phyloP scores from a whole-genome alignment of 108 stramenopile species.

The Nitzschia sp. region DNA sequence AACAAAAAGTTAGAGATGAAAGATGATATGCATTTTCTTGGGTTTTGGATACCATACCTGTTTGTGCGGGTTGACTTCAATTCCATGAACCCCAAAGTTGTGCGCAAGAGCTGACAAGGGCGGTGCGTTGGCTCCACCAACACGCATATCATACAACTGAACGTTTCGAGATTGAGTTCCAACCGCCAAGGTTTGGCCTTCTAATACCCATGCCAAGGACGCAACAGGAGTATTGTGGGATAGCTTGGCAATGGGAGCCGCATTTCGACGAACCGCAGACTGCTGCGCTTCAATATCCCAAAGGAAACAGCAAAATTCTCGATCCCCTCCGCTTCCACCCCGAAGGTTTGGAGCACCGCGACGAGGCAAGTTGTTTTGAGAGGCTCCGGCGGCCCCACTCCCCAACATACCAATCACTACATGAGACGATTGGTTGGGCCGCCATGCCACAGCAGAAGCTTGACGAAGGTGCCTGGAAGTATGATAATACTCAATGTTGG shows the following conservation, averaged over 20 bases:
- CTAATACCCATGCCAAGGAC: constrained; percentile 64
- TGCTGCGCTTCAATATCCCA: constrained; percentile 53
- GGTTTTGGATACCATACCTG: constrained; percentile 4
- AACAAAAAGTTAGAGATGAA: background rate
- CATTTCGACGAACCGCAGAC: constrained; percentile 10
- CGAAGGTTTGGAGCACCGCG: constrained; percentile 26
- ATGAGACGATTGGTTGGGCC: constrained; percentile 38
- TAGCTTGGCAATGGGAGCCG: constrained; percentile 39
- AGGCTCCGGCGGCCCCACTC: background rate
- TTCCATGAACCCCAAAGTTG: constrained; percentile 70
- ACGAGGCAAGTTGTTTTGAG: constrained; percentile 12
- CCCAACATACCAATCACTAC: constrained; percentile 71
- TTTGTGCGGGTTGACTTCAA: constrained; percentile 54
- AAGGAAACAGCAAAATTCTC: constrained; percentile 74
- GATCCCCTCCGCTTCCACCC: constrained; percentile 45
- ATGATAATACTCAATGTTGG: constrained; percentile 64
- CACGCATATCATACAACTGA: constrained; percentile 72
- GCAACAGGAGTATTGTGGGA: constrained; percentile 68
- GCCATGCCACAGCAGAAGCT: constrained; percentile 70
- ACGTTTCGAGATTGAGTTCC: constrained; percentile 51
- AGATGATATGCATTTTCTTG: background rate
- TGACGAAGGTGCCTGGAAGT: constrained; percentile 67
- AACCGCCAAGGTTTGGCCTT: constrained; percentile 69
- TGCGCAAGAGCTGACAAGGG: constrained; percentile 63
- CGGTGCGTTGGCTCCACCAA: constrained; percentile 53